Conservation (phyloP, 2,329 filamentous ascomycete genomes). For the Sphaerulina musiva region DNA sequence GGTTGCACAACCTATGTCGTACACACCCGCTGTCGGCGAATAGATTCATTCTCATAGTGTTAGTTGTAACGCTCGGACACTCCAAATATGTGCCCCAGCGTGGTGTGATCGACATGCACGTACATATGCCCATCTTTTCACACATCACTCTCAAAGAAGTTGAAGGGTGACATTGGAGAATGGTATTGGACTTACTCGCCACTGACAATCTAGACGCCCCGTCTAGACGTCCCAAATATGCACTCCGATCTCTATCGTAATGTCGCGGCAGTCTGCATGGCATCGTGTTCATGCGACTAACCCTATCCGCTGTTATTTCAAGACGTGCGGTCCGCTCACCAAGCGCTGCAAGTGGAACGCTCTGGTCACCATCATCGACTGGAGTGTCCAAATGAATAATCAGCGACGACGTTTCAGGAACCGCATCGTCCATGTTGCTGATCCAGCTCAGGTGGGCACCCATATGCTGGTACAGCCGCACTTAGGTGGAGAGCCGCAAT, state of each 20-base stretch:
- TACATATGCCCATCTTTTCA: conserved; percentile 1
- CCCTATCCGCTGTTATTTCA: conserved; percentile 1
- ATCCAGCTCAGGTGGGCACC: conserved; percentile 13
- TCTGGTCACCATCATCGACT: too few relatives aligned
- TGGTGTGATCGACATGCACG: conserved; percentile 9
- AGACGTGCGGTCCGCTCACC: not conserved
- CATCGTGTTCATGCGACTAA: conserved; percentile 9
- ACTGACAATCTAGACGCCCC: not conserved
- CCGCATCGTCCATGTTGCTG: conserved; percentile 18
- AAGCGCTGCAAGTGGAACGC: too few relatives aligned
- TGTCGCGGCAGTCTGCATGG: conserved; percentile 4
- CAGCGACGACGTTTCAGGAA: conserved; percentile 22
- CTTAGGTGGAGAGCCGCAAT: conserved; percentile 8
- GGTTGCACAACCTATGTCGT: conserved; percentile 8
- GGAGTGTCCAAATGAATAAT: not conserved
- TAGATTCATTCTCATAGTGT: not conserved
- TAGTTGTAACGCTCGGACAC: conserved; percentile 8
- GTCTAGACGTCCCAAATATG: conserved; percentile 1
- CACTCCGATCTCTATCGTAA: conserved; percentile 4
- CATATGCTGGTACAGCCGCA: conserved; percentile 4
- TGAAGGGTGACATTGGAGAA: conserved; percentile 13
- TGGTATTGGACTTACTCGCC: not conserved
- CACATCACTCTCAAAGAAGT: not conserved
- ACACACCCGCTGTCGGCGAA: conserved; percentile 16
- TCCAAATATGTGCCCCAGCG: conserved; percentile 9